A percentile compares a stretch with the other conserved stretches of the same genome.
phyloP scores from a whole-genome alignment of 2,329 filamentous ascomycete species.

The Ceratocystis variospora region DNA sequence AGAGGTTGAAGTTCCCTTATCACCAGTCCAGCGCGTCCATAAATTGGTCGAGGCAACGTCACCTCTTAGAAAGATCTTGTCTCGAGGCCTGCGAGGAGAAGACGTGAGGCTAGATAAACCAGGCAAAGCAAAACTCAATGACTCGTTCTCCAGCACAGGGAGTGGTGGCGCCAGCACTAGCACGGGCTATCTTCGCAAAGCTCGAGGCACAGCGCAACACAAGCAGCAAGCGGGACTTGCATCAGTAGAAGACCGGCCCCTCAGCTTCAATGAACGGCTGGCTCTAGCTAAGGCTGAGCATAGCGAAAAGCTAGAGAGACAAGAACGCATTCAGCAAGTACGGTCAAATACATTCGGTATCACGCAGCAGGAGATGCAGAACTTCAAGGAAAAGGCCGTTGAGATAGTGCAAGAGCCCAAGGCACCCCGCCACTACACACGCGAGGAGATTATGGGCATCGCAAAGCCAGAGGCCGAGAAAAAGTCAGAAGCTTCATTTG shows the following conservation, averaged over 20 bases:
- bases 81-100: conserved; percentile 14
- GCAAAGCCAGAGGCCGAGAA: conserved; percentile 28
- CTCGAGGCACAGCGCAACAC: conserved; percentile 6
- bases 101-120: conserved; percentile 13
- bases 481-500: conserved; percentile 50
- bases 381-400: conserved; percentile 43
- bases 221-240: background rate
- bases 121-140: conserved; percentile 3
- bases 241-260: conserved; percentile 26
- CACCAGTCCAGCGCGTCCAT: conserved; percentile 17
- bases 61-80: conserved; percentile 14
- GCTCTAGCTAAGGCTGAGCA: conserved; percentile 53
- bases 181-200: conserved; percentile 15
- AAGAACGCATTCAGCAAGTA: conserved; percentile 38
- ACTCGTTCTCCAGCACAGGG: conserved; percentile 11
- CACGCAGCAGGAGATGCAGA: conserved; percentile 43
- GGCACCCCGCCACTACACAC: conserved; percentile 41
- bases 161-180: background rate
- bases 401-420: conserved; percentile 38
- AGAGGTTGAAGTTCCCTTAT: conserved; percentile 15
- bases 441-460: conserved; percentile 45
- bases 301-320: conserved; percentile 35
- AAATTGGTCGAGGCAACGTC: conserved; percentile 16
- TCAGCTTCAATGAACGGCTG: conserved; percentile 74
- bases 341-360: conserved; percentile 46